Conservation (phyloP, 352 stramenopile species). For the Pythium phragmitis region DNA sequence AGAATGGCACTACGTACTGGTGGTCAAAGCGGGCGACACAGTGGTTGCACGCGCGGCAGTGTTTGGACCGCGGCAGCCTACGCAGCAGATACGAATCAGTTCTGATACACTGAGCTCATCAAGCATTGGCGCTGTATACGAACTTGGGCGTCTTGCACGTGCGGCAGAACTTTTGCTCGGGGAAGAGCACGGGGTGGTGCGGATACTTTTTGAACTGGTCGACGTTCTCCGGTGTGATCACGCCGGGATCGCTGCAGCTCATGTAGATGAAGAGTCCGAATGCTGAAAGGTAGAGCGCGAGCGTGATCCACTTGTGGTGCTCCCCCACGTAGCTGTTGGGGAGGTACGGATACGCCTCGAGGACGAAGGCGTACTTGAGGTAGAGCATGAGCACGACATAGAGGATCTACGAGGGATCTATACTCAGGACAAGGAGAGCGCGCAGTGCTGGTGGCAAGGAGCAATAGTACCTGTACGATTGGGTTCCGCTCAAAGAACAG, state of each 20-base stretch:
- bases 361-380: constrained; percentile 72
- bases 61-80: constrained; percentile 84
- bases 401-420: constrained; percentile 42
- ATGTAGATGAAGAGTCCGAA: constrained; percentile 67
- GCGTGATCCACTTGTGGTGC: constrained; percentile 67
- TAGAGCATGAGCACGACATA: constrained; percentile 74
- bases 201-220: constrained; percentile 60
- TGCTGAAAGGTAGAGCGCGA: constrained; percentile 52
- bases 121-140: constrained; percentile 11
- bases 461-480: constrained; percentile 48
- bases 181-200: constrained; percentile 78
- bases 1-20: constrained; percentile 13
- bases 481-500: constrained; percentile 68
- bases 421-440: background rate
- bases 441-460: background rate
- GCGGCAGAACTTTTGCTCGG: constrained; percentile 73
- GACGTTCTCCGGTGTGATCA: constrained; percentile 60
- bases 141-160: constrained; percentile 90
- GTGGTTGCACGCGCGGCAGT: constrained; percentile 87
- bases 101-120: no score
- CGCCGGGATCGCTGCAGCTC: constrained; percentile 69
- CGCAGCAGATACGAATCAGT: background rate
- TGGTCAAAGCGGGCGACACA: constrained; percentile 88
- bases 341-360: constrained; percentile 55
- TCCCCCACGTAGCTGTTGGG: constrained; percentile 59